Conservation (phyloP, 257 asterid genomes). For the Rubia yunnanensis region DNA sequence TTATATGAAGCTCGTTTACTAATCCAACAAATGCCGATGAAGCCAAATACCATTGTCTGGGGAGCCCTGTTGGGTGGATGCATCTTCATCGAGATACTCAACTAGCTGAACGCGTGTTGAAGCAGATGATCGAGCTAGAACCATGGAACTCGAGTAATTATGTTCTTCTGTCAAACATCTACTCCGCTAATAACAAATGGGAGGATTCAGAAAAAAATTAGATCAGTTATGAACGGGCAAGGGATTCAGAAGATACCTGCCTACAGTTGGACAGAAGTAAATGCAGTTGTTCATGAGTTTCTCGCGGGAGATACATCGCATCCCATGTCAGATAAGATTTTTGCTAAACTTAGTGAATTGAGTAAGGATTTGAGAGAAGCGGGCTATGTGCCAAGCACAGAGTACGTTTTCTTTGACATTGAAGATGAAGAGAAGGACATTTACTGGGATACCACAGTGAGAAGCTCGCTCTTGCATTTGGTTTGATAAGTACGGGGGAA, state of each 20-base stretch:
- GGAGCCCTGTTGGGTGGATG: constrained; percentile 47
- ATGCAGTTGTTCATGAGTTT: constrained; percentile 38
- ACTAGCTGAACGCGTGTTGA: constrained; percentile 33
- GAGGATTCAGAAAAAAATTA: constrained; percentile 27
- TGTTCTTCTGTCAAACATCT: constrained; percentile 32
- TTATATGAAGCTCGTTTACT: constrained; percentile 28
- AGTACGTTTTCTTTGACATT: constrained; percentile 35
- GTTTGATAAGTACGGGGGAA: constrained; percentile 23
- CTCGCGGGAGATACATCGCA: constrained; percentile 36
- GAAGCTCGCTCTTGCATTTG: constrained; percentile 42
- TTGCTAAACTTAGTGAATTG: constrained; percentile 27
- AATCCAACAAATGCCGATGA: constrained; percentile 32
- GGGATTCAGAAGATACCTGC: constrained; percentile 35
- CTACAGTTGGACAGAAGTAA: constrained; percentile 37
- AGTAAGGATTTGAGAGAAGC: constrained; percentile 23
- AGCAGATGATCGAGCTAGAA: constrained; percentile 33
- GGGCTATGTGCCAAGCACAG: constrained; percentile 34
- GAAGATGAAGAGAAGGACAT: constrained; percentile 44
- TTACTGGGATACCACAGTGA: constrained; percentile 34
- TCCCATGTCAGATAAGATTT: constrained; percentile 29
- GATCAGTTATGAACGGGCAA: constrained; percentile 20
- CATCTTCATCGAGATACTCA: constrained; percentile 33
- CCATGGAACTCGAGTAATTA: constrained; percentile 38
- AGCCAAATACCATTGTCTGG: constrained; percentile 38
- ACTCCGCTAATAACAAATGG: constrained; percentile 32